Evolutionary conservation across 2,329 filamentous ascomycete species (phyloP), one percentile per base, ranked within the genome.

Genomic region (Epichloe gansuensis): DNA sequence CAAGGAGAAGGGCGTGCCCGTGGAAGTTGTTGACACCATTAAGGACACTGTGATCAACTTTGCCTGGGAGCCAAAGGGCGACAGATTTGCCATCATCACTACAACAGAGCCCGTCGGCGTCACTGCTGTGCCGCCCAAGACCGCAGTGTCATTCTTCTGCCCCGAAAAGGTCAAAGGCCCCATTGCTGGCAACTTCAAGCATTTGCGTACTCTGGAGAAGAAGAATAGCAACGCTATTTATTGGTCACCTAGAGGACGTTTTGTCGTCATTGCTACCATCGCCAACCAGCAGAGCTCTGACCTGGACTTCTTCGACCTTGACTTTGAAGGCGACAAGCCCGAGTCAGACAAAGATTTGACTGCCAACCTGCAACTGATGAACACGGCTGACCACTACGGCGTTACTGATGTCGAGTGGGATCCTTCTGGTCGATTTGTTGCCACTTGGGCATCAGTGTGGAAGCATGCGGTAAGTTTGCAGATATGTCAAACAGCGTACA

Each of bases 41-140:
- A 97, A 97, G 74, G 93, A 97, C 64, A 95, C 90, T 1, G 93
- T 98, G 61, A 95, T 98, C 74, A 98, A 98, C 76, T 98, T 98
- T 66, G 89, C 93, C 9, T 98, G 93, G 93, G 93, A 98, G 67
- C 93, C 93, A 57, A 96, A 96, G 75, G 93, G 93, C 56, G 90
- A 95, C 68, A 85, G 93, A 40, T 98, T 98, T 68, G 89, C 96
- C 58, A 84, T 96, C 65, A 98, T 98, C 72, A 96, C 90, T 38
- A 93, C 88, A 17, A 86, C 89, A 11, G 93, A 98, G 72, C 82
- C 87, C 3, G 76, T 83, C 41, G 81, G 82, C 40, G 81, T 84
- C 43, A 84, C 87, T 11, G 89, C 87, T 12, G 89, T 95, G 7
- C 80, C 87, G 5, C 90, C 93, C 57, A 98, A 98, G 78, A 97